Evolutionary conservation across 169 alveolate genomes (phyloP).

Genomic region (Cryptosporidium viatorum): DNA sequence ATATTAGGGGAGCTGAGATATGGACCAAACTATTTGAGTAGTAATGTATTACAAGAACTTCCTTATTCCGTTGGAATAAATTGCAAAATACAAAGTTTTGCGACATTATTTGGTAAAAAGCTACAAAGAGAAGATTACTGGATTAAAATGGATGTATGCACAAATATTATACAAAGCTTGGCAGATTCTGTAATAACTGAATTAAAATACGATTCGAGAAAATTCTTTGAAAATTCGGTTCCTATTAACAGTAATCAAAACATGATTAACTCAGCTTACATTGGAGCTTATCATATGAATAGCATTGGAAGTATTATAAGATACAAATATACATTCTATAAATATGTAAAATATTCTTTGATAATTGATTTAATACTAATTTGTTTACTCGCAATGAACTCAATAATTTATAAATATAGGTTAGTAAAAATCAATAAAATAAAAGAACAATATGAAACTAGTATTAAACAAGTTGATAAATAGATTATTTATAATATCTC

Average conservation of each 20-base stretch:
- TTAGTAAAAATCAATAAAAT: constrained; percentile 26
- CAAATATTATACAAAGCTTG: not conserved
- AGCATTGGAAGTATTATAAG: not conserved
- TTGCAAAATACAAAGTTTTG: constrained; percentile 9
- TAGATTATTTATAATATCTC: not conserved
- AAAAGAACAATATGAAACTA: not conserved
- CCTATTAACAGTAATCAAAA: not conserved
- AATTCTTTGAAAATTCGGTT: not conserved
- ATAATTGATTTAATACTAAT: constrained; percentile 31
- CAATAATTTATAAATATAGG: constrained; percentile 31
- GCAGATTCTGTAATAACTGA: not conserved
- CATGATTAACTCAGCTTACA: not conserved
- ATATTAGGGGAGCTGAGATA: constrained; percentile 51
- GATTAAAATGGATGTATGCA: constrained; percentile 41
- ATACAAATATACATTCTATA: not conserved
- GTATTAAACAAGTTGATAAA: not conserved
- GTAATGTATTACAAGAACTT: not conserved
- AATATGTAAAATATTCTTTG: constrained; percentile 13
- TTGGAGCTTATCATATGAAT: constrained; percentile 58
- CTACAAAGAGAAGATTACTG: not conserved
- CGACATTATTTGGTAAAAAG: not conserved
- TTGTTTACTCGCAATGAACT: constrained; percentile 1
- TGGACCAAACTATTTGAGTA: constrained; percentile 52
- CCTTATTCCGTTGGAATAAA: constrained; percentile 52
- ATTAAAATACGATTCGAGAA: not conserved